Conservation (phyloP, 202 grass and related monocot species). For the Panicum virgatum region DNA sequence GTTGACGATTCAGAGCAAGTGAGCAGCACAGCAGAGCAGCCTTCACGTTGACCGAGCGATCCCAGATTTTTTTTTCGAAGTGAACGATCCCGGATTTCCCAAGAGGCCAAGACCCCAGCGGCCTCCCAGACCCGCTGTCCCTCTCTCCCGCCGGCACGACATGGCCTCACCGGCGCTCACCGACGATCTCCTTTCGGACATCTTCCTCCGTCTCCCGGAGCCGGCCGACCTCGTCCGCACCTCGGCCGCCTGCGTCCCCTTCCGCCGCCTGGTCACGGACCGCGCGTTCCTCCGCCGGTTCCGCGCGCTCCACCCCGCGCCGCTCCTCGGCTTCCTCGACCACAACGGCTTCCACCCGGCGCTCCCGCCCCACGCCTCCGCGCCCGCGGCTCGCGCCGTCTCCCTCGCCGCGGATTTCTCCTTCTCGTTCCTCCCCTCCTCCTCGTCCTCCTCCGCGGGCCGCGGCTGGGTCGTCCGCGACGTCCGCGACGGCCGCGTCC, state of each 20-base stretch:
- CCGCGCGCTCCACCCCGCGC: conserved; percentile 36
- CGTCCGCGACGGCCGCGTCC: conserved; percentile 40
- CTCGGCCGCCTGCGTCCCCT: conserved; percentile 35
- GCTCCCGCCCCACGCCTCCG: conserved; percentile 27
- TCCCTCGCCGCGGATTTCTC: conserved; percentile 28
- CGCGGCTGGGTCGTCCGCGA: conserved; percentile 37
- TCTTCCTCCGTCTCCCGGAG: conserved; percentile 37
- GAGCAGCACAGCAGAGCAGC: no score
- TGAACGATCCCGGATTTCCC: neutral
- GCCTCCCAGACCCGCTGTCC: neutral
- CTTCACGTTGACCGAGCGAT: neutral
- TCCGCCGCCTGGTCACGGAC: conserved; percentile 32
- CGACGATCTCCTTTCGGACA: conserved; percentile 41
- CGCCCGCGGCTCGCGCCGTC: conserved; percentile 2
- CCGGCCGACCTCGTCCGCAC: conserved; percentile 37
- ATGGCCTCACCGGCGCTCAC: conserved; percentile 34
- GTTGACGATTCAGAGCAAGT: neutral
- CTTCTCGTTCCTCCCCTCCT: conserved; percentile 25
- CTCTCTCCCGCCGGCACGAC: neutral
- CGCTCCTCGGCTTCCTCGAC: conserved; percentile 45
- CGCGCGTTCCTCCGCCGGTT: conserved; percentile 44
- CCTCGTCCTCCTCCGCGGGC: neutral
- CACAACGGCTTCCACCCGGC: conserved; percentile 33
- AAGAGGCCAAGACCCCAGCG: no score
- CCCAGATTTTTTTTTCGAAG: no score